Percentiles rank a stretch among this genome's conserved stretches.
phyloP scores from a whole-genome alignment of 2,329 filamentous ascomycete genomes.

The Cadophora luteo-olivacea region DNA sequence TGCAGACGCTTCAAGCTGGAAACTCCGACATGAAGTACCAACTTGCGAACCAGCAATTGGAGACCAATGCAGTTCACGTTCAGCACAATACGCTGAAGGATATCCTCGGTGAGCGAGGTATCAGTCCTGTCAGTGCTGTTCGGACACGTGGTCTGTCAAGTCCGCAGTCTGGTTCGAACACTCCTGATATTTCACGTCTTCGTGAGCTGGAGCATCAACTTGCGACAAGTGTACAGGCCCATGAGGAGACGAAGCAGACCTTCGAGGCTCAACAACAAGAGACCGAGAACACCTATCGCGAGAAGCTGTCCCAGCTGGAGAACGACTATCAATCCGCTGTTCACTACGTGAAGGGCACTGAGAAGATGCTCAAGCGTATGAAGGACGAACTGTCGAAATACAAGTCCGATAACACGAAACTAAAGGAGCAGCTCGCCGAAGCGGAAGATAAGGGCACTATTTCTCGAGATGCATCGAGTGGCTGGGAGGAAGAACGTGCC shows the following conservation, averaged over 20 bases:
- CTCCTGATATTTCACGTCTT: constrained; percentile 79
- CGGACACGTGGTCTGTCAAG: constrained; percentile 76
- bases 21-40: constrained; percentile 85
- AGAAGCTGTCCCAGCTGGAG: constrained; percentile 92
- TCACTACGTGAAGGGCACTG: constrained; percentile 96
- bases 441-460: constrained; percentile 61
- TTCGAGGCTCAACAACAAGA: constrained; percentile 84
- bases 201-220: constrained; percentile 90
- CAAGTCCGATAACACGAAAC: constrained; percentile 82
- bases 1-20: constrained; percentile 79
- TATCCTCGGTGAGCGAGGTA: constrained; percentile 85
- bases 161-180: constrained; percentile 75
- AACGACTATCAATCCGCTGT: constrained; percentile 98
- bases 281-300: constrained; percentile 86
- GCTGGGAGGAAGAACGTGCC: constrained; percentile 79
- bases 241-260: constrained; percentile 82
- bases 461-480: constrained; percentile 54
- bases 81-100: constrained; percentile 95
- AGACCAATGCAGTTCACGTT: constrained; percentile 90
- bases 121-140: constrained; percentile 76
- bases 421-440: constrained; percentile 81
- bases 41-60: constrained; percentile 84
- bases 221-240: constrained; percentile 74
- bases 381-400: constrained; percentile 96
- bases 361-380: constrained; percentile 99